Conservation (phyloP, 2,329 filamentous ascomycete genomes). For the Cladophialophora carrionii region DNA sequence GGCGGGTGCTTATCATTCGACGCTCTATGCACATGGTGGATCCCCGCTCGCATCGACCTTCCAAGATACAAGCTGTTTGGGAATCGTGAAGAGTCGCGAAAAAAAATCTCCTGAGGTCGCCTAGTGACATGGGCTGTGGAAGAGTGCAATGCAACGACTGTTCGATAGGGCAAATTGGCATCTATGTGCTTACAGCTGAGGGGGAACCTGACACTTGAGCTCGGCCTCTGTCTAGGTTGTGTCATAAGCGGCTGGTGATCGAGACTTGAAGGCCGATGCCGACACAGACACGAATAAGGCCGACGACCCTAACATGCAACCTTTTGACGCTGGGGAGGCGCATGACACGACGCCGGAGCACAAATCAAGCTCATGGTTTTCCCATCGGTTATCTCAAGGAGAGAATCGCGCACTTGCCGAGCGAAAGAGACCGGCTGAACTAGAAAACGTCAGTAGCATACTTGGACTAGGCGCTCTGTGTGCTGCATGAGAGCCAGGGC, state of each 20-base stretch:
- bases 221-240: conserved; percentile 11
- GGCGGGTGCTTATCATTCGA: neutral
- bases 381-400: neutral
- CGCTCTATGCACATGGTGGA: neutral
- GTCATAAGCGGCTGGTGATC: conserved; percentile 8
- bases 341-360: neutral
- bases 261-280: conserved; percentile 4
- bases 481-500: neutral
- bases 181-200: neutral
- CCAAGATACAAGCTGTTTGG: neutral
- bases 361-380: neutral
- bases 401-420: neutral
- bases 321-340: neutral
- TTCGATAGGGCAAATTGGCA: neutral
- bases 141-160: neutral
- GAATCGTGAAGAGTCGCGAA: neutral
- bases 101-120: neutral
- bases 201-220: neutral
- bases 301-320: neutral
- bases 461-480: neutral
- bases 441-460: neutral
- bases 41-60: neutral
- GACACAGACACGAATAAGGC: conserved; percentile 4
- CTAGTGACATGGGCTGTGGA: neutral
- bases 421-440: neutral